Evolutionary conservation across 306 rosid genomes (phyloP).

Genomic region (Vigna reflexopilosa): DNA sequence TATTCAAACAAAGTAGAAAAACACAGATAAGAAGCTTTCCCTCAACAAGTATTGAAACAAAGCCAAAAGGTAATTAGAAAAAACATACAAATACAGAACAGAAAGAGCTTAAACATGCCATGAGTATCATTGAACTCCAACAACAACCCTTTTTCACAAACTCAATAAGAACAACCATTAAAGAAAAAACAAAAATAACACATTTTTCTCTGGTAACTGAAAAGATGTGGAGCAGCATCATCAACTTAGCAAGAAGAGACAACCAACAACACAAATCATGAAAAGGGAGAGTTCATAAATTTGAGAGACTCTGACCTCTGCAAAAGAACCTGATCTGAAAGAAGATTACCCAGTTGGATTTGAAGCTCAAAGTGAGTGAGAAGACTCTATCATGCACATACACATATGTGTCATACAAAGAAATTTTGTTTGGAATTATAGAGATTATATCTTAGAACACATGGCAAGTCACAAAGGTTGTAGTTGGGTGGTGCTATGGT

Average conservation of each 20-base stretch:
- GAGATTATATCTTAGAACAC: constrained; percentile 22
- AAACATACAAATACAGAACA: constrained; percentile 8
- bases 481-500: constrained; percentile 31
- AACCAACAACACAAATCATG: not conserved
- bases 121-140: not conserved
- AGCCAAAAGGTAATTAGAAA: not conserved
- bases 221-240: constrained; percentile 32
- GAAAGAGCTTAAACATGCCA: constrained; percentile 12
- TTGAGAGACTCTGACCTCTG: constrained; percentile 40
- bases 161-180: constrained; percentile 5
- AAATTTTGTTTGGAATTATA: constrained; percentile 26
- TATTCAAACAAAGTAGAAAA: constrained; percentile 19
- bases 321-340: constrained; percentile 37
- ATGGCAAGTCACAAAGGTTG: constrained; percentile 33
- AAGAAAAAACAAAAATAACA: not conserved
- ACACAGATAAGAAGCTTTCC: not conserved
- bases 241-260: constrained; percentile 16
- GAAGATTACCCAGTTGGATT: constrained; percentile 29
- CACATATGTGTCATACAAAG: not conserved
- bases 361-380: constrained; percentile 38
- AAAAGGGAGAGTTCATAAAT: constrained; percentile 26
- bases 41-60: constrained; percentile 29
- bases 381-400: constrained; percentile 29
- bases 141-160: constrained; percentile 32
- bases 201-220: constrained; percentile 9